Conservation (phyloP, 306 rosid genomes). For the Gastrolobium bilobum region DNA sequence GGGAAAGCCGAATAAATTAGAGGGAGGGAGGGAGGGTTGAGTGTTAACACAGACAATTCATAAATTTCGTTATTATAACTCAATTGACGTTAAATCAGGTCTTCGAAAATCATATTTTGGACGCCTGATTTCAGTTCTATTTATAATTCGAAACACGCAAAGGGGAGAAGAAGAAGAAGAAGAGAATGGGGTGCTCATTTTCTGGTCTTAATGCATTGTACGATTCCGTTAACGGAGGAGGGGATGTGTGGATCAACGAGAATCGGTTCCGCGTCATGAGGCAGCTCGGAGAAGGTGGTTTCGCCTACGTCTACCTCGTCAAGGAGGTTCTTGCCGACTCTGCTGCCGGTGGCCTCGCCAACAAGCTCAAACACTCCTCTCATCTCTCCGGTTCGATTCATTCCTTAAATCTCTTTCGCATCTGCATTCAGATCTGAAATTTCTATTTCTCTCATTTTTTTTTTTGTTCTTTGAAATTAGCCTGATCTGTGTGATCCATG, state of each 20-base stretch:
- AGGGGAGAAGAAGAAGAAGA: not conserved
- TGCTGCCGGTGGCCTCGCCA: slow-evolving; percentile 62
- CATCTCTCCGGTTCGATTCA: slow-evolving; percentile 76
- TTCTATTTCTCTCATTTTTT: not conserved
- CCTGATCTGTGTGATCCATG: slow-evolving; percentile 53
- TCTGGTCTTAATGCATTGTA: slow-evolving; percentile 91
- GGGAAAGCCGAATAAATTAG: not conserved
- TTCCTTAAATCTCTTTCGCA: not conserved
- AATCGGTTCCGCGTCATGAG: slow-evolving; percentile 86
- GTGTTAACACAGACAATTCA: slow-evolving; percentile 20
- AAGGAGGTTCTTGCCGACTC: slow-evolving; percentile 75
- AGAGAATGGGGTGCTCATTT: slow-evolving; percentile 90
- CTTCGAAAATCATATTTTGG: slow-evolving; percentile 43
- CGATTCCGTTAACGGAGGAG: slow-evolving; percentile 95
- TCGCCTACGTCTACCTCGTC: slow-evolving; percentile 86
- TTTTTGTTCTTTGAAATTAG: not conserved
- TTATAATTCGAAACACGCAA: not conserved
- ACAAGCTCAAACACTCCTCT: slow-evolving; percentile 79
- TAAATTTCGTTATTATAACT: slow-evolving; percentile 13
- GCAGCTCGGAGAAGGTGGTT: slow-evolving; percentile 99
- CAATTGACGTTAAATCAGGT: slow-evolving; percentile 66
- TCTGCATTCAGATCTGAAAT: not conserved
- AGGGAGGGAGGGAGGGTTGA: not conserved
- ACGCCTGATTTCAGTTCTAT: slow-evolving; percentile 56
- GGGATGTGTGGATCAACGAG: slow-evolving; percentile 98